phyloP scores from a whole-genome alignment of 2,329 filamentous ascomycete species.

The Sporothrix brunneoviolacea region DNA sequence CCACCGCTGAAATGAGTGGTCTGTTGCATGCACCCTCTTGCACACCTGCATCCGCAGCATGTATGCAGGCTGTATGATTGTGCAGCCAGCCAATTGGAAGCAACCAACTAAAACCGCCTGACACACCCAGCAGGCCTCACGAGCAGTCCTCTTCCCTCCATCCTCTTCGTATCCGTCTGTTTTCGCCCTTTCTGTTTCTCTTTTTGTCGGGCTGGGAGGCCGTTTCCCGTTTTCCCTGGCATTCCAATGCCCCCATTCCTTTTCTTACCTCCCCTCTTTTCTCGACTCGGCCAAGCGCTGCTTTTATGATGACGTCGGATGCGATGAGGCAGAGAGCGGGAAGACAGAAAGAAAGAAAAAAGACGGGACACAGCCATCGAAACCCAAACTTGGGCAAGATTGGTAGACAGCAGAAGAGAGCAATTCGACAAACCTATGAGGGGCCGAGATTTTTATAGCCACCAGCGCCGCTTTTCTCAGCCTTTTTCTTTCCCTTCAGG shows the following conservation, averaged over 20 bases:
- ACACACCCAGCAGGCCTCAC: slow-evolving; percentile 14
- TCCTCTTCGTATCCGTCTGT: slow-evolving; percentile 7
- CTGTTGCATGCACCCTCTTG: slow-evolving; percentile 14
- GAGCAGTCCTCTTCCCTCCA: slow-evolving; percentile 4
- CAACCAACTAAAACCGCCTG: slow-evolving; percentile 18
- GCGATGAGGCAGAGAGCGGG: no score
- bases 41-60: slow-evolving; percentile 15
- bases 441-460: no score
- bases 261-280: background rate
- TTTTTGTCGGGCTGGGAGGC: background rate
- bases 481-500: no score
- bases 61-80: slow-evolving; percentile 14
- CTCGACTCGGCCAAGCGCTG: no score
- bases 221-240: background rate
- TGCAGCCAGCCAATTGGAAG: slow-evolving; percentile 18
- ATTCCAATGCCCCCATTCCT: background rate
- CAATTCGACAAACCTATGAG: background rate
- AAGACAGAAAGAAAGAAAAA: no score
- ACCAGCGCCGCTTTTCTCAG: no score
- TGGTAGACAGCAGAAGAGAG: background rate
- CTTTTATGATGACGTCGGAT: no score
- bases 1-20: slow-evolving; percentile 11
- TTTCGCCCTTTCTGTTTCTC: background rate
- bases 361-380: no score
- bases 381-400: no score